These are phyloP conservation scores for Clonostachys rhizophaga DNA, from an alignment of 2,329 filamentous ascomycete genomes.

Conservation along the genomic window DNA sequence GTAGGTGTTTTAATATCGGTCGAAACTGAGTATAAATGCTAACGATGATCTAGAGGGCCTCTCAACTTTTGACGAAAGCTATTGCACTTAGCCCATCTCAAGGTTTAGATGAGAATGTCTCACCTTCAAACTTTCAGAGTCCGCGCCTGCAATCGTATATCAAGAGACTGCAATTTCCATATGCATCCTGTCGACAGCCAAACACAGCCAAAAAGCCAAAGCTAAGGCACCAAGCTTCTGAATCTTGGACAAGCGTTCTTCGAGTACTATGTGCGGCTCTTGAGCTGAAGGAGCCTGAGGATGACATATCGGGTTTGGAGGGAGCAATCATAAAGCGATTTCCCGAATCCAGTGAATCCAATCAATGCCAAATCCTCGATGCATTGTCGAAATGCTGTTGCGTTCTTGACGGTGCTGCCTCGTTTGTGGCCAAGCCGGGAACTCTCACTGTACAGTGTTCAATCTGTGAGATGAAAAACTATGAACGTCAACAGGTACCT, in stretches of 20 bases:
- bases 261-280: no score
- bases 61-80: slow-evolving; percentile 17
- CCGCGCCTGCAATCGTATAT: slow-evolving; percentile 17
- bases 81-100: slow-evolving; percentile 10
- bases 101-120: slow-evolving; percentile 11
- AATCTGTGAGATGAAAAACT: no score
- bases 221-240: no score
- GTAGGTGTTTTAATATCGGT: slow-evolving; percentile 6
- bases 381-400: slow-evolving; percentile 43
- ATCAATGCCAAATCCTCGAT: slow-evolving; percentile 32
- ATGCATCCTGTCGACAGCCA: slow-evolving; percentile 1
- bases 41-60: slow-evolving; percentile 17
- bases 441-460: no score
- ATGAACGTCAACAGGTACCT: no score
- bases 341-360: no score
- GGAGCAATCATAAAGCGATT: no score
- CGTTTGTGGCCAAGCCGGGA: not conserved
- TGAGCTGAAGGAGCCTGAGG: no score
- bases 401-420: slow-evolving; percentile 5
- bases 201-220: no score
- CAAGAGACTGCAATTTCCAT: slow-evolving; percentile 16
- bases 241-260: no score
- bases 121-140: slow-evolving; percentile 20
- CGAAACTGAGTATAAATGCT: slow-evolving; percentile 5
- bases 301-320: no score